These are phyloP conservation scores for Saccharomycopsis guyanensis DNA, from an alignment of 805 yeast species.

Conservation along the genomic window DNA sequence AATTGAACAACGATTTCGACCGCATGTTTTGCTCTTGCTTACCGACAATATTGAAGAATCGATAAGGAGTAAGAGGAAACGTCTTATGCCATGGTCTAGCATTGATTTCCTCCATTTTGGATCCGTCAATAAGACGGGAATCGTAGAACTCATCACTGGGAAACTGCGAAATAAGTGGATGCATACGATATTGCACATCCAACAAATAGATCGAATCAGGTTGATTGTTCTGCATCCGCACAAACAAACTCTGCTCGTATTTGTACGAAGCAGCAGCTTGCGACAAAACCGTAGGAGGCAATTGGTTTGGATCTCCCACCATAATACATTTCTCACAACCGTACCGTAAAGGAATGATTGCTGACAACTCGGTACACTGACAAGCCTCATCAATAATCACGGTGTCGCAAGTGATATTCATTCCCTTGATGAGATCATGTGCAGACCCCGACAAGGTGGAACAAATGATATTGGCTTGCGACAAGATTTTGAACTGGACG, in stretches of 20 bases:
- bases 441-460: constrained; percentile 93
- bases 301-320: constrained; percentile 98
- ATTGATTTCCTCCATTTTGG: constrained; percentile 53
- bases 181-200: constrained; percentile 96
- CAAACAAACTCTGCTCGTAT: constrained; percentile 90
- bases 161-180: constrained; percentile 80
- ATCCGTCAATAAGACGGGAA: constrained; percentile 70
- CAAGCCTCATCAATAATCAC: constrained; percentile 97
- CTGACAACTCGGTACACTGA: constrained; percentile 89
- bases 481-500: constrained; percentile 63
- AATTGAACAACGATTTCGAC: constrained; percentile 66
- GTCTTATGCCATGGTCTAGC: constrained; percentile 67
- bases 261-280: constrained; percentile 72
- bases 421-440: constrained; percentile 69
- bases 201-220: constrained; percentile 59
- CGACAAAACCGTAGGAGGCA: constrained; percentile 94
- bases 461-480: constrained; percentile 78
- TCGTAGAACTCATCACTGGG: constrained; percentile 81
- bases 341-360: constrained; percentile 84
- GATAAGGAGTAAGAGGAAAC: constrained; percentile 59
- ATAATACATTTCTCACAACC: constrained; percentile 86
- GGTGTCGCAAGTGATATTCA: constrained; percentile 76
- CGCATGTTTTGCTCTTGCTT: constrained; percentile 55
- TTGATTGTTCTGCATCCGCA: constrained; percentile 74
- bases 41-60: constrained; percentile 61